Conservation (phyloP, 129 eudicot genomes). For the Chrysanthemum seticuspe region DNA sequence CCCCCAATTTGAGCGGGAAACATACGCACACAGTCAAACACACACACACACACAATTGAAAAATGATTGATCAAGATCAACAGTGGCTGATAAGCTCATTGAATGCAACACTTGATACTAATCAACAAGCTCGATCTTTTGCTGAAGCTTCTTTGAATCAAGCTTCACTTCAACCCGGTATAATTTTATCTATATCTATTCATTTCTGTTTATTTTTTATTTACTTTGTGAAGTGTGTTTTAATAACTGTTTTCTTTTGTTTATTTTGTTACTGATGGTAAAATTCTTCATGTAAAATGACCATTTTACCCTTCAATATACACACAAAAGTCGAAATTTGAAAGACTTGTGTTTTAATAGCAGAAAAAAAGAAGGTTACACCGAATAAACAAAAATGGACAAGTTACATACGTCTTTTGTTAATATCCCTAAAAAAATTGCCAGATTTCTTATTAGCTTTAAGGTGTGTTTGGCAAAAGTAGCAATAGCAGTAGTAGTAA, state of each 20-base stretch:
- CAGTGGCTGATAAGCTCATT: conserved; percentile 88
- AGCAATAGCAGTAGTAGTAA: no score
- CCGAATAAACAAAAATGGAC: no score
- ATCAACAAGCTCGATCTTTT: conserved; percentile 74
- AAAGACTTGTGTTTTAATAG: no score
- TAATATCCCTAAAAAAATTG: no score
- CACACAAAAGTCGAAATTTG: no score
- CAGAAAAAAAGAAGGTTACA: no score
- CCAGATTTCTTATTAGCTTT: no score
- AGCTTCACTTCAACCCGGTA: conserved; percentile 88
- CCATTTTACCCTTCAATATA: no score
- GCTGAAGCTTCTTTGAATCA: conserved; percentile 82
- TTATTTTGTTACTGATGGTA: not conserved
- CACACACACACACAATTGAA: conserved; percentile 16
- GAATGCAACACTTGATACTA: conserved; percentile 85
- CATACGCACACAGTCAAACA: conserved; percentile 25
- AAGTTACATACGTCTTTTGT: no score
- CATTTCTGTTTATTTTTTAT: not conserved
- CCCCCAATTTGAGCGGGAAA: conserved; percentile 54
- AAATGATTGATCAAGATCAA: conserved; percentile 69
- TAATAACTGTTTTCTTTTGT: not conserved
- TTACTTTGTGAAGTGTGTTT: not conserved
- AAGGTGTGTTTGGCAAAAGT: no score
- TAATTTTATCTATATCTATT: conserved; percentile 1
- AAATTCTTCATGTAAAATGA: no score